Percentiles rank a stretch among this genome's conserved stretches.
phyloP scores from a whole-genome alignment of 805 yeast species.

The Yarrowia hollandica region DNA sequence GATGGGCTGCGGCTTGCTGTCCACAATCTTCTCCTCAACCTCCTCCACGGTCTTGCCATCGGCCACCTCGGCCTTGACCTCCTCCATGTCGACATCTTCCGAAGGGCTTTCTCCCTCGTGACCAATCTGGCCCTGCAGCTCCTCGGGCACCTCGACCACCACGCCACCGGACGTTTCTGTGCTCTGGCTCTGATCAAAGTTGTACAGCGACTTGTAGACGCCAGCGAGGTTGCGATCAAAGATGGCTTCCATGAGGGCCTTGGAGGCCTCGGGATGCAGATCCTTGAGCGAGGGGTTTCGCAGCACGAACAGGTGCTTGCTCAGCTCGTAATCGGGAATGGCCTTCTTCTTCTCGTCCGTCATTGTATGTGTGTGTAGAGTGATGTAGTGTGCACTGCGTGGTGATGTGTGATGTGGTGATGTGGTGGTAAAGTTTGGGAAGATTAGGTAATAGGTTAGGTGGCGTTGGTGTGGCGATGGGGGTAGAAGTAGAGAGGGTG shows the following conservation, averaged over 20 bases:
- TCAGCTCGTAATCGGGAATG: constrained; percentile 76
- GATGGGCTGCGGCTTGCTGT: constrained; percentile 15
- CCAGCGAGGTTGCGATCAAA: constrained; percentile 71
- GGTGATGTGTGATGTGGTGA: constrained; percentile 1
- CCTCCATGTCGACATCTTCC: constrained; percentile 22
- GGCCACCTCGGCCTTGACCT: constrained; percentile 22
- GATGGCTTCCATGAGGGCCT: constrained; percentile 55
- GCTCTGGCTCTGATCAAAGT: constrained; percentile 43
- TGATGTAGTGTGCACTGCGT: not conserved
- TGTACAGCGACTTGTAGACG: constrained; percentile 67
- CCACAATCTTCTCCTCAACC: constrained; percentile 22
- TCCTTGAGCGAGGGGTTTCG: constrained; percentile 44
- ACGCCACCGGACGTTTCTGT: constrained; percentile 35
- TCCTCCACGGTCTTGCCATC: constrained; percentile 21
- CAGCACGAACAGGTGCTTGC: constrained; percentile 75
- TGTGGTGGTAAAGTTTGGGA: constrained; percentile 11
- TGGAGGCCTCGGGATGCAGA: constrained; percentile 48
- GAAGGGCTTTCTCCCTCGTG: constrained; percentile 24
- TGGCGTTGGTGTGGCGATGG: not conserved
- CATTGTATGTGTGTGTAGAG: constrained; percentile 13
- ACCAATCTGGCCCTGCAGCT: constrained; percentile 25
- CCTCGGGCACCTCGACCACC: constrained; percentile 20
- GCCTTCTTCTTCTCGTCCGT: constrained; percentile 19
- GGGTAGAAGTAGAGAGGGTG: not conserved
- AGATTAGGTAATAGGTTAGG: not conserved